phyloP scores from a whole-genome alignment of 2,329 filamentous ascomycete genomes.

The Cytospora schulzeri region DNA sequence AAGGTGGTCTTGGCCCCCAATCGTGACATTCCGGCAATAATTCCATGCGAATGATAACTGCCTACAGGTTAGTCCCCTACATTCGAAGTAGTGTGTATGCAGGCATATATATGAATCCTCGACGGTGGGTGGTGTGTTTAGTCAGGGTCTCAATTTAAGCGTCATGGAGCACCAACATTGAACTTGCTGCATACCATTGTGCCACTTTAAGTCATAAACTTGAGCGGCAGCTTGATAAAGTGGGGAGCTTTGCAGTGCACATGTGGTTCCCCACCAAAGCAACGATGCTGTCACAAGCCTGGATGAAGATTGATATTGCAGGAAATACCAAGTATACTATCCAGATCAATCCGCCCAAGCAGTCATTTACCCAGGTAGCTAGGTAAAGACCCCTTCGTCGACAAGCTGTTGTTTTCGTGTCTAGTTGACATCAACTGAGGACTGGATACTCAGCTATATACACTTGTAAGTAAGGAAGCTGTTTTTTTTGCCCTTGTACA shows the following conservation, averaged over 20 bases:
- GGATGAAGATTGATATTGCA: background rate
- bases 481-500: no score
- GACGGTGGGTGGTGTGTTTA: background rate
- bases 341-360: background rate
- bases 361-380: no score
- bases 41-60: constrained; percentile 24
- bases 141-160: background rate
- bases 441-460: background rate
- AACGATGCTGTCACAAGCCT: background rate
- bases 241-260: background rate
- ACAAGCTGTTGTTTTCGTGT: no score
- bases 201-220: no score
- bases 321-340: background rate
- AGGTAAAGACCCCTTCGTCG: no score
- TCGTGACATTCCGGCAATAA: constrained; percentile 22
- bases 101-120: background rate
- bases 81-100: background rate
- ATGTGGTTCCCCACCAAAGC: background rate
- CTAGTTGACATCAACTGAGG: no score
- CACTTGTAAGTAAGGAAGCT: background rate
- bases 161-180: background rate
- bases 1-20: constrained; percentile 24
- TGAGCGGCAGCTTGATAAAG: background rate
- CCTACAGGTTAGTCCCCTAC: background rate
- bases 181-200: background rate